A percentile compares a stretch with the other conserved stretches of the same genome.
Conservation (phyloP, 805 yeast species). For the Saccharomycopsis malanga region DNA sequence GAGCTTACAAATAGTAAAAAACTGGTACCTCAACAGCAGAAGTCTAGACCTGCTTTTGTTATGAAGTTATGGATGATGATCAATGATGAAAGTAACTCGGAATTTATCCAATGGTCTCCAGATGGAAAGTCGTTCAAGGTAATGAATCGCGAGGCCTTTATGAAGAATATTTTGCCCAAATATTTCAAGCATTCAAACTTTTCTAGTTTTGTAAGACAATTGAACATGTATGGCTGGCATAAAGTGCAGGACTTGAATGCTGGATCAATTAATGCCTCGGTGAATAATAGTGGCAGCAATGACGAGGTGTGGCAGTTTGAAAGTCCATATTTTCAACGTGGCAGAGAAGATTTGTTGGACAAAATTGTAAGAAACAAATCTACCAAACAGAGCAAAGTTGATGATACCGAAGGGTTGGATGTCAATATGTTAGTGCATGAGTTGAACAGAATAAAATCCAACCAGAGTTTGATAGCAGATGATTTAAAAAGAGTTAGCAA, state of each 20-base stretch:
- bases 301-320: constrained; percentile 90
- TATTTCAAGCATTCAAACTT: constrained; percentile 94
- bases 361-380: constrained; percentile 63
- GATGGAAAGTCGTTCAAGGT: constrained; percentile 87
- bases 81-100: constrained; percentile 63
- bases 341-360: constrained; percentile 77
- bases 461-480: constrained; percentile 75
- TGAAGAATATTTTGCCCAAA: constrained; percentile 76
- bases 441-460: constrained; percentile 64
- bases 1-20: background rate
- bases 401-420: constrained; percentile 31
- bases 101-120: constrained; percentile 74
- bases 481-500: constrained; percentile 76
- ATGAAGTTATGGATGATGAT: constrained; percentile 95
- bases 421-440: constrained; percentile 55
- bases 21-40: constrained; percentile 24
- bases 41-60: constrained; percentile 81
- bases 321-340: constrained; percentile 71
- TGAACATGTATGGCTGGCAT: constrained; percentile 99
- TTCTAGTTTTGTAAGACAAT: constrained; percentile 91
- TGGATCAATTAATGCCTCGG: constrained; percentile 46
- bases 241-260: constrained; percentile 88
- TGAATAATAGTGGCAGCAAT: constrained; percentile 28
- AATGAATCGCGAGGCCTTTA: constrained; percentile 74
- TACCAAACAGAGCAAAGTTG: constrained; percentile 20